Conservation (phyloP, 805 yeast genomes). For the Yamadazyma akitaensis region DNA sequence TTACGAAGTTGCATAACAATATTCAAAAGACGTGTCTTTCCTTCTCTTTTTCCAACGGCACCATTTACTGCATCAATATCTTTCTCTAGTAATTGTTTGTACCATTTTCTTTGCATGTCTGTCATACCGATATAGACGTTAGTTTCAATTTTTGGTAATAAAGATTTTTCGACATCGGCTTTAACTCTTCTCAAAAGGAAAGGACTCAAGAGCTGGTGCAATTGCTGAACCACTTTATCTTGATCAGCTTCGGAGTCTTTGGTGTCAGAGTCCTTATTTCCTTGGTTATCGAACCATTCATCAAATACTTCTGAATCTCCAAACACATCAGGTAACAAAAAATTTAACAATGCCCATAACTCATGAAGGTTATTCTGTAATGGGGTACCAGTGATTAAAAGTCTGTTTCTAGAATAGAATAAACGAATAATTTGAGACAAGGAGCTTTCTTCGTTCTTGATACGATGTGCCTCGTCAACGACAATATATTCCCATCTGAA, state of each 20-base stretch:
- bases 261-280: conserved; percentile 35
- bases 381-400: conserved; percentile 94
- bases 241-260: conserved; percentile 36
- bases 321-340: conserved; percentile 89
- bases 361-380: conserved; percentile 93
- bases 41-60: conserved; percentile 89
- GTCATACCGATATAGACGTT: conserved; percentile 93
- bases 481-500: conserved; percentile 91
- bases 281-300: conserved; percentile 75
- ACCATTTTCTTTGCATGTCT: conserved; percentile 93
- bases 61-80: conserved; percentile 97
- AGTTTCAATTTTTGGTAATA: conserved; percentile 85
- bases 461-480: conserved; percentile 95
- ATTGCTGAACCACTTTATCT: conserved; percentile 80
- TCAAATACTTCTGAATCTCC: conserved; percentile 89
- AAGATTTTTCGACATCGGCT: conserved; percentile 87
- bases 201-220: conserved; percentile 86
- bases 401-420: conserved; percentile 79
- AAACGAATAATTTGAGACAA: conserved; percentile 88
- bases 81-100: conserved; percentile 80
- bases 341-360: conserved; percentile 91
- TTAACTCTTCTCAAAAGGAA: conserved; percentile 86
- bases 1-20: conserved; percentile 96
- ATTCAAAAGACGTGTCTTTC: conserved; percentile 83
- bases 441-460: conserved; percentile 90